Percentiles rank a stretch among this genome's conserved stretches.
phyloP scores from a whole-genome alignment of 169 alveolate genomes.

The Plasmodium gaboni region DNA sequence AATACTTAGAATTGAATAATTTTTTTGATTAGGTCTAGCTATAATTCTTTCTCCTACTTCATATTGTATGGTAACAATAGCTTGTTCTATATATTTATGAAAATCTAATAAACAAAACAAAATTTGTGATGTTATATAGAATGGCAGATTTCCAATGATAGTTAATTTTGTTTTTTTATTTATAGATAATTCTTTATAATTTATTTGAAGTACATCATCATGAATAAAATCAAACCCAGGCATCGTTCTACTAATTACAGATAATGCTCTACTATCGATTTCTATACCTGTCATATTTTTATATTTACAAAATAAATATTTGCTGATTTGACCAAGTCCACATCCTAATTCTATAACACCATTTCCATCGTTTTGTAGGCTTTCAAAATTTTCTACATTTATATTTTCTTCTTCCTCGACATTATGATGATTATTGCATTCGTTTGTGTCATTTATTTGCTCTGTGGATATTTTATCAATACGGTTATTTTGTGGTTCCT shows the following conservation, averaged over 20 bases:
- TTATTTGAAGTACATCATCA: constrained; percentile 90
- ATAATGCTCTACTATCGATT: constrained; percentile 87
- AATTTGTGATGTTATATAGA: constrained; percentile 89
- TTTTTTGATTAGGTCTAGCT: constrained; percentile 79
- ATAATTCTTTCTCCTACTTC: constrained; percentile 88
- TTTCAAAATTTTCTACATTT: background rate
- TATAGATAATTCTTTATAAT: constrained; percentile 81
- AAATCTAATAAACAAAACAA: constrained; percentile 87
- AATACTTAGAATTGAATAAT: constrained; percentile 85
- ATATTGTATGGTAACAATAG: constrained; percentile 88
- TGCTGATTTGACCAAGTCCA: constrained; percentile 89
- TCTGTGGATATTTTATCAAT: no score
- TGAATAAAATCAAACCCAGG: constrained; percentile 88
- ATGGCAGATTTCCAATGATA: constrained; percentile 88
- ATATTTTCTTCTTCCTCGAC: background rate
- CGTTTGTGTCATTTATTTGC: background rate
- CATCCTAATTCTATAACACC: constrained; percentile 89
- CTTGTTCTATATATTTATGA: constrained; percentile 83
- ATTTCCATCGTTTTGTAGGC: constrained; percentile 66
- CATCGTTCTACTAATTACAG: constrained; percentile 84
- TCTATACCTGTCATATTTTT: constrained; percentile 88
- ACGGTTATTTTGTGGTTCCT: background rate
- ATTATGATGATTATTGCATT: background rate
- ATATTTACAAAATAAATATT: constrained; percentile 81
- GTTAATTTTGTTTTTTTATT: constrained; percentile 80